Conservation (phyloP, 495 filamentous ascomycete genomes). For the Neurospora sublineolata region DNA sequence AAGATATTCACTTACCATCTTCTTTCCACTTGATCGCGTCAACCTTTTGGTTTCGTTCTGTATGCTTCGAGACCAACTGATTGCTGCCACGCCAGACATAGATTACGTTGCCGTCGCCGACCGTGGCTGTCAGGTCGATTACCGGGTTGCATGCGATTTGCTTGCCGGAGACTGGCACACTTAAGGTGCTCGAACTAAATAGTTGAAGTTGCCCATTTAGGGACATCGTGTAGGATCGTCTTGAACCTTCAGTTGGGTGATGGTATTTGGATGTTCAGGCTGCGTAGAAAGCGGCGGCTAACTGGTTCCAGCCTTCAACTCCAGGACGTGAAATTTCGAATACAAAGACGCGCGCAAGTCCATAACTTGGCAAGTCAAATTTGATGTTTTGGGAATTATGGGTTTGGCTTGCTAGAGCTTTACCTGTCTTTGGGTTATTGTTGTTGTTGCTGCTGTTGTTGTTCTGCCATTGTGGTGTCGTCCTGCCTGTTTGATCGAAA, state of each 20-base stretch:
- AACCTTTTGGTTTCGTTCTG: slow-evolving; percentile 39
- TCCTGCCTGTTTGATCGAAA: neutral
- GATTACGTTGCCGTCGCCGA: slow-evolving; percentile 59
- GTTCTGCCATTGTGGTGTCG: neutral
- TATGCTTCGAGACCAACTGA: slow-evolving; percentile 32
- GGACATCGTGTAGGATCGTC: slow-evolving; percentile 12
- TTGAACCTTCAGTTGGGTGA: neutral
- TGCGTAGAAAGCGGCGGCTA: neutral
- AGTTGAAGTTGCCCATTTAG: slow-evolving; percentile 24
- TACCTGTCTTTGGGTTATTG: neutral
- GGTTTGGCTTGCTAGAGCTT: neutral
- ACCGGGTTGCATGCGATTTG: slow-evolving; percentile 65
- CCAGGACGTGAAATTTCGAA: neutral
- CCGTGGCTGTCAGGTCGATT: slow-evolving; percentile 72
- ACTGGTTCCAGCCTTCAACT: neutral
- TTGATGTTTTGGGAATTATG: neutral
- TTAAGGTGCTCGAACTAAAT: slow-evolving; percentile 33
- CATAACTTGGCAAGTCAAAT: neutral
- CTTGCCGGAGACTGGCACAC: slow-evolving; percentile 21
- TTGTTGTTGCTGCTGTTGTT: neutral
- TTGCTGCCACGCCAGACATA: slow-evolving; percentile 39
- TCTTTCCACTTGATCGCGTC: slow-evolving; percentile 61
- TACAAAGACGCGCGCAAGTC: neutral
- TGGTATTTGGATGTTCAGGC: neutral
- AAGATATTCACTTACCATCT: slow-evolving; percentile 44